Conservation (phyloP, 805 yeast species). For the Ogataea siamensis region DNA sequence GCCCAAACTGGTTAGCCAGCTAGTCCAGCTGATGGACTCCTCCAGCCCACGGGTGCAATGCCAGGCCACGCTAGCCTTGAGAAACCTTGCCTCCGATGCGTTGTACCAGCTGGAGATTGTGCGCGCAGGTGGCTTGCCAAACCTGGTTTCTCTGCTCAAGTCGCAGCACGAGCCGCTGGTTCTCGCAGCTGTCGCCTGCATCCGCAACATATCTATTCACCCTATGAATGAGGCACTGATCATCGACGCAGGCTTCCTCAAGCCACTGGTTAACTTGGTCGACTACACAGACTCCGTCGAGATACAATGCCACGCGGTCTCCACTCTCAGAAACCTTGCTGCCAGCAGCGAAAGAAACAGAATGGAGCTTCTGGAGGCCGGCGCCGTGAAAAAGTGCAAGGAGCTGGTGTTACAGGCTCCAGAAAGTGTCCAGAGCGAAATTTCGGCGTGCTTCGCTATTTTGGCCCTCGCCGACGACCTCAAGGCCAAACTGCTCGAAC, state of each 20-base stretch:
- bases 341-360: constrained; percentile 94
- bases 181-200: constrained; percentile 96
- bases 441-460: constrained; percentile 95
- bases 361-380: constrained; percentile 87
- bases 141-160: constrained; percentile 83
- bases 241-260: constrained; percentile 93
- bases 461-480: constrained; percentile 94
- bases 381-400: constrained; percentile 91
- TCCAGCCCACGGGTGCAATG: constrained; percentile 95
- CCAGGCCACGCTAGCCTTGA: constrained; percentile 93
- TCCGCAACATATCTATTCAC: constrained; percentile 94
- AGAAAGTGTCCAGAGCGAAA: constrained; percentile 92
- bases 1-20: constrained; percentile 83
- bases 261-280: constrained; percentile 82
- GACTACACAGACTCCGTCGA: constrained; percentile 89
- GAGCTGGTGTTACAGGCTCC: constrained; percentile 82
- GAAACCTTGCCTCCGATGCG: constrained; percentile 95
- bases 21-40: constrained; percentile 89
- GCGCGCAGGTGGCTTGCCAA: constrained; percentile 92
- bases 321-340: constrained; percentile 92
- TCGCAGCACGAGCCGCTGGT: constrained; percentile 89
- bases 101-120: constrained; percentile 95
- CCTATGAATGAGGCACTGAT: constrained; percentile 94
- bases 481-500: constrained; percentile 76
- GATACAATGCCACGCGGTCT: constrained; percentile 97